Percentiles rank a stretch among this genome's conserved stretches.
These are phyloP conservation scores for Mycena citricolor DNA, from an alignment of 1,284 basidiomycete species.

Conservation along the genomic window DNA sequence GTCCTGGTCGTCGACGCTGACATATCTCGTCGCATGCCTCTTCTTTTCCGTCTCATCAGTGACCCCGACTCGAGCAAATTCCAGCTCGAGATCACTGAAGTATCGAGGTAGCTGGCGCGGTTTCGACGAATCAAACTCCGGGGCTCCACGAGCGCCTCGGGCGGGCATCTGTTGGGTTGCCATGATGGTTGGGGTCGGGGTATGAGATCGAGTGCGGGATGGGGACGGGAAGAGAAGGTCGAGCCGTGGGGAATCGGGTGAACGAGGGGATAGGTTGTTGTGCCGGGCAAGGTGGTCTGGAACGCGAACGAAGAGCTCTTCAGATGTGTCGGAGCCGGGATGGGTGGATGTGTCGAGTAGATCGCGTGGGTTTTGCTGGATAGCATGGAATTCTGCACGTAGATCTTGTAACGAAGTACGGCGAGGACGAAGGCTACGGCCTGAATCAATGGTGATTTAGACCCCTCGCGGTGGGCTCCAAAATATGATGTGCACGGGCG, in stretches of 20 bases:
- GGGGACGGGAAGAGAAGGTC: conserved; percentile 1
- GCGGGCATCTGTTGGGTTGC: conserved; percentile 16
- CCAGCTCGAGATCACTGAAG: conserved; percentile 16
- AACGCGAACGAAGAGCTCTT: conserved; percentile 7
- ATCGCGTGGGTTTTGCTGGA: conserved; percentile 9
- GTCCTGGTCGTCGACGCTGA: conserved; percentile 16
- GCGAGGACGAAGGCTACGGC: conserved; percentile 7
- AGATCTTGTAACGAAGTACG: conserved; percentile 7
- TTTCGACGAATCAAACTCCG: conserved; percentile 13
- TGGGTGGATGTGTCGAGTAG: neutral
- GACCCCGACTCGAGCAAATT: conserved; percentile 5
- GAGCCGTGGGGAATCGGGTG: too few species aligned
- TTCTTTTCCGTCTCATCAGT: conserved; percentile 13
- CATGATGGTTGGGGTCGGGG: conserved; percentile 1
- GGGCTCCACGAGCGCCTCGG: conserved; percentile 15
- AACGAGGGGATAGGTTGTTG: conserved; percentile 5
- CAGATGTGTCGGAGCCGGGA: neutral
- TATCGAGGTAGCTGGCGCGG: conserved; percentile 18
- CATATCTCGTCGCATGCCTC: conserved; percentile 13
- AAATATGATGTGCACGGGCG: too few species aligned
- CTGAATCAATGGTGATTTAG: conserved; percentile 9
- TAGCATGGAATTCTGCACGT: conserved; percentile 1
- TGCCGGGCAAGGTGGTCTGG: conserved; percentile 8
- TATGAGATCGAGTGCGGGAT: neutral
- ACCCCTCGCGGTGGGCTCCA: conserved; percentile 24